Conservation (phyloP, 1,139 yeast species). For the Protomyces macrosporus region DNA sequence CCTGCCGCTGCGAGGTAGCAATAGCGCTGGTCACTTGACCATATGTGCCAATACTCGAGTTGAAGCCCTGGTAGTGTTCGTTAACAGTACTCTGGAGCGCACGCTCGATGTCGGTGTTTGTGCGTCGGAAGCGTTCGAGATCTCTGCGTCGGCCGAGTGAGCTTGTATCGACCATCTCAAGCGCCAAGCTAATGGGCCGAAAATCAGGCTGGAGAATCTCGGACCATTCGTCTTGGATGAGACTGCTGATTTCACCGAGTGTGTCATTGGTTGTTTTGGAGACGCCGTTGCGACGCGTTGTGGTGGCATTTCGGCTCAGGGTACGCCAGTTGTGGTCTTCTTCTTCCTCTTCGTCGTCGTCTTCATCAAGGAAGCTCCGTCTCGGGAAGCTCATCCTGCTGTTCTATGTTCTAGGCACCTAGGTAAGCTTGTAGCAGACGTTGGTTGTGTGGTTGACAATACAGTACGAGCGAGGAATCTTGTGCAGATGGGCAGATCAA, state of each 20-base stretch:
- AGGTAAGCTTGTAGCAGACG: no score
- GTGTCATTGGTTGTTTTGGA: constrained; percentile 6
- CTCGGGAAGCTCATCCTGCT: background rate
- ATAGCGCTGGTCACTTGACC: constrained; percentile 56
- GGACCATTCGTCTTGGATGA: constrained; percentile 15
- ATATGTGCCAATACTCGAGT: constrained; percentile 73
- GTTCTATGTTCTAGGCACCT: background rate
- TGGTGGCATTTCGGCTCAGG: background rate
- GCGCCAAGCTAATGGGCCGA: constrained; percentile 78
- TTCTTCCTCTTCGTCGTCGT: background rate
- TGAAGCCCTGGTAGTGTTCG: constrained; percentile 75
- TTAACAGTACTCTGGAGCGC: constrained; percentile 65
- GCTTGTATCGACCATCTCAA: constrained; percentile 73
- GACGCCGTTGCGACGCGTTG: constrained; percentile 17
- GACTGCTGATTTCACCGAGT: constrained; percentile 9
- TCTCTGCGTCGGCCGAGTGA: constrained; percentile 83
- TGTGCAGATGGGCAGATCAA: no score
- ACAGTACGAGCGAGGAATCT: no score
- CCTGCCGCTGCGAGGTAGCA: constrained; percentile 53
- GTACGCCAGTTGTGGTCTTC: constrained; percentile 4
- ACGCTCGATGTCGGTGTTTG: constrained; percentile 52
- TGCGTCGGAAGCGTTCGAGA: constrained; percentile 52
- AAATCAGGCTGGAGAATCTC: constrained; percentile 37
- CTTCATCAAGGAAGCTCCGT: background rate
- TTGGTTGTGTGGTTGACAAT: no score